Percentiles rank a stretch among this genome's conserved stretches.
These are phyloP conservation scores for Tetraselmis striata DNA, from an alignment of 139 green algal species.

Conservation along the genomic window DNA sequence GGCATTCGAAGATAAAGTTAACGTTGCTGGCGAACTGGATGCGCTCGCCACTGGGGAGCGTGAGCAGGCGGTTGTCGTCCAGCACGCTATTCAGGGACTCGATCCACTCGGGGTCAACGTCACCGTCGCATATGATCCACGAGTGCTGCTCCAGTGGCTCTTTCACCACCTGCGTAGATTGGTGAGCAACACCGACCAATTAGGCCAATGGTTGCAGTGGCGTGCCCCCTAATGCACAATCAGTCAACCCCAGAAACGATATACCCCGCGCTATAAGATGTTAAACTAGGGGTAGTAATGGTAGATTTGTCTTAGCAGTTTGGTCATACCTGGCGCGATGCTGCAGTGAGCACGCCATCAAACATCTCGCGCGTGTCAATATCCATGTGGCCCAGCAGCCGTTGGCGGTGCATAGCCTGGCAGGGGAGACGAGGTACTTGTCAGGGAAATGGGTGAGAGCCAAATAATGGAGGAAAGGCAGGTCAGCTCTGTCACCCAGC, in stretches of 20 bases:
- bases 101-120: constrained; percentile 86
- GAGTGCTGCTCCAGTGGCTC: constrained; percentile 53
- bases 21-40: constrained; percentile 78
- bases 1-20: constrained; percentile 86
- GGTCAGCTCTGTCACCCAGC: too few relatives aligned
- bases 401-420: constrained; percentile 54
- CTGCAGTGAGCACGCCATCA: constrained; percentile 73
- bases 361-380: constrained; percentile 74
- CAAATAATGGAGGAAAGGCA: too few relatives aligned
- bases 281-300: too few relatives aligned
- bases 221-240: too few relatives aligned
- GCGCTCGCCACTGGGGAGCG: constrained; percentile 75
- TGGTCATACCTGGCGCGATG: constrained; percentile 54
- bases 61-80: constrained; percentile 79
- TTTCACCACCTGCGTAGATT: constrained; percentile 42
- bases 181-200: neutral
- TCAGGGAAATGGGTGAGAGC: too few relatives aligned
- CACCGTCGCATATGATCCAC: constrained; percentile 84
- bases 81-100: constrained; percentile 82
- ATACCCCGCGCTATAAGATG: too few relatives aligned
- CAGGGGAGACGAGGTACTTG: too few relatives aligned
- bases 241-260: too few relatives aligned
- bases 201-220: neutral
- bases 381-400: constrained; percentile 72
- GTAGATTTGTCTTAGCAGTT: too few relatives aligned